A percentile compares a stretch with the other conserved stretches of the same genome.
These are phyloP conservation scores for Podosphaera aphanis DNA, from an alignment of 2,329 filamentous ascomycete genomes.

Conservation along the genomic window DNA sequence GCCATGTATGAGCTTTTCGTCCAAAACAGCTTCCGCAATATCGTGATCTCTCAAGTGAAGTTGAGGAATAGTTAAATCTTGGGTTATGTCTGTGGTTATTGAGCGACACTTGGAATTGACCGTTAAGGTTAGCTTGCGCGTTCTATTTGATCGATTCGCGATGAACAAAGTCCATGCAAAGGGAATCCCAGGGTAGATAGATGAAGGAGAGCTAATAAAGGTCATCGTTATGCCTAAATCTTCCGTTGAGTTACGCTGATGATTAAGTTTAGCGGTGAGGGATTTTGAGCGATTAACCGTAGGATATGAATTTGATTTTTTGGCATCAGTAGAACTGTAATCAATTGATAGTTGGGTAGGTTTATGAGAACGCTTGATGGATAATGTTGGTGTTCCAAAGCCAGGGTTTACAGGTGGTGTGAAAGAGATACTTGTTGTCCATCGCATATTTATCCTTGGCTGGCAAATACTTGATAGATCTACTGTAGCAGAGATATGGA, in stretches of 20 bases:
- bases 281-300: slow-evolving; percentile 34
- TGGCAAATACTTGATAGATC: slow-evolving; percentile 32
- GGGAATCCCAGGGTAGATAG: slow-evolving; percentile 38
- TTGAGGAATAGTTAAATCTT: slow-evolving; percentile 25
- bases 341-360: slow-evolving; percentile 41
- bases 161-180: slow-evolving; percentile 56
- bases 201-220: slow-evolving; percentile 32
- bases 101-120: slow-evolving; percentile 41
- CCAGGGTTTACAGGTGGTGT: slow-evolving; percentile 39
- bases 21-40: slow-evolving; percentile 41
- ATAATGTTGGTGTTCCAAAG: slow-evolving; percentile 30
- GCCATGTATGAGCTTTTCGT: slow-evolving; percentile 48
- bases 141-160: slow-evolving; percentile 40
- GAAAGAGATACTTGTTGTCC: slow-evolving; percentile 48
- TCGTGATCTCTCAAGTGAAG: slow-evolving; percentile 15
- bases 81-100: slow-evolving; percentile 23
- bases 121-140: slow-evolving; percentile 47
- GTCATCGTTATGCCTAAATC: slow-evolving; percentile 55
- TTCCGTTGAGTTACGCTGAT: slow-evolving; percentile 23
- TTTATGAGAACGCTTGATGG: slow-evolving; percentile 37
- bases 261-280: slow-evolving; percentile 26
- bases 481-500: slow-evolving; percentile 36
- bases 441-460: slow-evolving; percentile 39
- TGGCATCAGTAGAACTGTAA: slow-evolving; percentile 24
- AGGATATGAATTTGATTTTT: slow-evolving; percentile 30